Conservation (phyloP, 306 rosid genomes). For the Cucumis cinereus region DNA sequence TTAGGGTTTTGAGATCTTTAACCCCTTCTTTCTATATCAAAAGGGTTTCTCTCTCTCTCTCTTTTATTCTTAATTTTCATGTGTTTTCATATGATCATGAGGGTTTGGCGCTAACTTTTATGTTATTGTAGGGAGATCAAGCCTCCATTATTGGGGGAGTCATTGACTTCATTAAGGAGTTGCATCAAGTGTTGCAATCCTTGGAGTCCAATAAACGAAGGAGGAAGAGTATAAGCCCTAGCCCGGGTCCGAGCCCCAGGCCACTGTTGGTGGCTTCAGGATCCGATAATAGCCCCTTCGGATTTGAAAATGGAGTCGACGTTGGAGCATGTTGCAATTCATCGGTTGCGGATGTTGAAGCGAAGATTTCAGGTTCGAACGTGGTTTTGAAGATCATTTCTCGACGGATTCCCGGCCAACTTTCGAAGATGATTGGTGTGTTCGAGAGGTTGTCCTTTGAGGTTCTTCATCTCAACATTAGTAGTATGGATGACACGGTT, state of each 20-base stretch:
- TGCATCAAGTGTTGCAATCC: slow-evolving; percentile 71
- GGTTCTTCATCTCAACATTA: slow-evolving; percentile 81
- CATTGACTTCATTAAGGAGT: slow-evolving; percentile 84
- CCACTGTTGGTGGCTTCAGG: background rate
- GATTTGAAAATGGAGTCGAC: slow-evolving; percentile 33
- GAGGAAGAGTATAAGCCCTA: slow-evolving; percentile 90
- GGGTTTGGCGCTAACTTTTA: too few relatives aligned
- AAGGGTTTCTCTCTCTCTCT: slow-evolving; percentile 42
- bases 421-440: slow-evolving; percentile 44
- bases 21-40: slow-evolving; percentile 96
- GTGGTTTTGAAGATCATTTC: slow-evolving; percentile 63
- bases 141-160: slow-evolving; percentile 96
- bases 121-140: slow-evolving; percentile 59
- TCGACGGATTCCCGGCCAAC: slow-evolving; percentile 46
- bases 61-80: background rate
- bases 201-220: slow-evolving; percentile 82
- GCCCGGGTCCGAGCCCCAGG: slow-evolving; percentile 48
- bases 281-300: slow-evolving; percentile 8
- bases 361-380: slow-evolving; percentile 74
- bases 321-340: slow-evolving; percentile 75
- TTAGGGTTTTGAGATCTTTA: slow-evolving; percentile 69
- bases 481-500: slow-evolving; percentile 84
- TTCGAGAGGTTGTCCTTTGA: slow-evolving; percentile 71
- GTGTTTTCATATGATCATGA: background rate
- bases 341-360: slow-evolving; percentile 77